These are phyloP conservation scores for Xerocomellus amylosporus DNA, from an alignment of 768 basidiomycete species.

Conservation along the genomic window DNA sequence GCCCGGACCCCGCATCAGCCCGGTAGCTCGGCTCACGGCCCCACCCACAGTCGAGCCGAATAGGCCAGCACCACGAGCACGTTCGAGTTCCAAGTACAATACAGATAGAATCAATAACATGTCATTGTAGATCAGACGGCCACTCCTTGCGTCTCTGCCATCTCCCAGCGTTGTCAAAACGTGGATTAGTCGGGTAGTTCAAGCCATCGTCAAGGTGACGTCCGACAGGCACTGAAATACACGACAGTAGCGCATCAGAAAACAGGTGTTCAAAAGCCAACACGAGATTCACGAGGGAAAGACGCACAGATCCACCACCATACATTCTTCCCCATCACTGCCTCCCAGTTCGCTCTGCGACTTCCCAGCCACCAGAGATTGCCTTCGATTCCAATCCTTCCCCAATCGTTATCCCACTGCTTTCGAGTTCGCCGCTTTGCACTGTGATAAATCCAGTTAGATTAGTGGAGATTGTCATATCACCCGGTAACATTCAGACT, in stretches of 20 bases:
- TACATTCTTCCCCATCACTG: conserved; percentile 71
- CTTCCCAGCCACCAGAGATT: conserved; percentile 86
- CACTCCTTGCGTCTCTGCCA: conserved; percentile 68
- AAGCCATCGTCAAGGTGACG: conserved; percentile 55
- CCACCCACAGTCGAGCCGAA: background rate
- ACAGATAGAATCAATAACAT: background rate
- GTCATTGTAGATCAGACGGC: conserved; percentile 62
- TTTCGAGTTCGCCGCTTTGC: conserved; percentile 44
- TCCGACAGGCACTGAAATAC: conserved; percentile 47
- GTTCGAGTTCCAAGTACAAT: background rate
- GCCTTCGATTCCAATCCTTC: conserved; percentile 67
- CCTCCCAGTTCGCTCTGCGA: conserved; percentile 62
- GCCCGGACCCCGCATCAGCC: conserved; percentile 9
- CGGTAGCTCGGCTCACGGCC: background rate
- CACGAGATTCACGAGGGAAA: background rate
- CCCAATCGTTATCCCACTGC: conserved; percentile 82
- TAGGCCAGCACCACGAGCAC: background rate
- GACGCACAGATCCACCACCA: conserved; percentile 81
- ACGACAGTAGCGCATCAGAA: conserved; percentile 6
- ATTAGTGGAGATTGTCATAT: background rate
- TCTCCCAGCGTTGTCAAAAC: conserved; percentile 67
- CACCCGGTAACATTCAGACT: background rate
- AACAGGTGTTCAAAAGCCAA: background rate
- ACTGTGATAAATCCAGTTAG: conserved; percentile 33
- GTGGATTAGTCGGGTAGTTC: conserved; percentile 63